Evolutionary conservation across 202 grass and related monocot genomes (phyloP).

Genomic region (Hordeum pubiflorum): DNA sequence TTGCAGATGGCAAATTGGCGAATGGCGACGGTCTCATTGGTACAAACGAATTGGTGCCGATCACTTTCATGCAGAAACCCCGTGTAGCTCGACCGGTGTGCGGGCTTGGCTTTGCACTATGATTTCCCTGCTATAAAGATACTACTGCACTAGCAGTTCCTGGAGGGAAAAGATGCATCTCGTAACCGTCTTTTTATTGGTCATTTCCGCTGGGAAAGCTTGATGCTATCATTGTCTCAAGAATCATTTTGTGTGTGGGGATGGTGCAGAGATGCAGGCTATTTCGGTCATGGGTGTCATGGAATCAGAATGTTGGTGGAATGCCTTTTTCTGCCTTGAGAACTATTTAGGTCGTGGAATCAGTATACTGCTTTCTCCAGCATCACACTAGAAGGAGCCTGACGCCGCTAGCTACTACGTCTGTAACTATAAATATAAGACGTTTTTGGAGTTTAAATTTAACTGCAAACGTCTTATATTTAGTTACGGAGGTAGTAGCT

Average conservation of each 20-base stretch:
- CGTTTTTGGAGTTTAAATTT: too few relatives aligned
- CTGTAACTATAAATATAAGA: too few relatives aligned
- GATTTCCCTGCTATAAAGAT: neutral
- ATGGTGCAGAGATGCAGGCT: neutral
- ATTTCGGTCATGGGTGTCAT: neutral
- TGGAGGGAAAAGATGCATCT: neutral
- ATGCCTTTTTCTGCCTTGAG: constrained; percentile 6
- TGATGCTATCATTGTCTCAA: neutral
- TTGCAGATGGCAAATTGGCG: neutral
- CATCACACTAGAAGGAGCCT: neutral
- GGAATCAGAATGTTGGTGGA: constrained; percentile 13
- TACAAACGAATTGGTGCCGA: neutral
- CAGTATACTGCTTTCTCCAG: constrained; percentile 2
- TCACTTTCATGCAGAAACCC: constrained; percentile 11
- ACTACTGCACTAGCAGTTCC: neutral
- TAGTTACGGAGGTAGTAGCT: too few relatives aligned
- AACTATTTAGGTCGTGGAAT: neutral
- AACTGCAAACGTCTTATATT: too few relatives aligned
- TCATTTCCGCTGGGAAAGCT: neutral
- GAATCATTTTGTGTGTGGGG: neutral
- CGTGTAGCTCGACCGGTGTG: neutral
- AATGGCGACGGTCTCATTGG: neutral
- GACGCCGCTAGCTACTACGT: neutral
- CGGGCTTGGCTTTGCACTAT: neutral
- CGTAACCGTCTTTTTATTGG: neutral